Evolutionary conservation across 1,284 basidiomycete genomes (phyloP).

Genomic region (Leccinum solheimii): DNA sequence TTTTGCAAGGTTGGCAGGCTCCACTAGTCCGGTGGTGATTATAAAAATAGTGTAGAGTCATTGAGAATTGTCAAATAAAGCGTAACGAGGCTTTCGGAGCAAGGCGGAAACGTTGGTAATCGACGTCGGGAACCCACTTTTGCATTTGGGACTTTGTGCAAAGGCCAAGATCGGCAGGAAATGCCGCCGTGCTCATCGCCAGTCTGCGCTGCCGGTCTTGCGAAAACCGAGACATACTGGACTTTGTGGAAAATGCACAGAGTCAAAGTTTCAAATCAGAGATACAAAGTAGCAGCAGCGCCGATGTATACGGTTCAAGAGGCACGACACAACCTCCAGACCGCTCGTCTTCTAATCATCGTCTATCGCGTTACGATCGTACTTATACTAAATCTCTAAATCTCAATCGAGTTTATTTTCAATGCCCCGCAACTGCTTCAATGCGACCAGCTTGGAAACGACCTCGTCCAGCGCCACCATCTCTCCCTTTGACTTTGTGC

Average conservation of each 20-base stretch:
- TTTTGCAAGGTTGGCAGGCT: not conserved
- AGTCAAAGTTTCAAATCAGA: too few species aligned
- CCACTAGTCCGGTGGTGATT: not conserved
- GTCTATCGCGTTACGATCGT: conserved; percentile 4
- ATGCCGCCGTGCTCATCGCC: too few species aligned
- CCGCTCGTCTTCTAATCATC: not conserved
- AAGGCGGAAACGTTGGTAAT: too few species aligned
- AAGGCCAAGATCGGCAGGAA: too few species aligned
- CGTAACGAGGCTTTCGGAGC: too few species aligned
- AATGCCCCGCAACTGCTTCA: conserved; percentile 65
- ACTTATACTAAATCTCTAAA: conserved; percentile 15
- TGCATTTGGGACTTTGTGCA: not conserved
- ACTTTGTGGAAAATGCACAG: not conserved
- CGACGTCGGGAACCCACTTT: not conserved
- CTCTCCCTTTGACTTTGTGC: conserved; percentile 73
- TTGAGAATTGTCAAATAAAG: not conserved
- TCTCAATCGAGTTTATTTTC: conserved; percentile 51
- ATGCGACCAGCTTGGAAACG: conserved; percentile 57
- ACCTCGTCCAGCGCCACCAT: conserved; percentile 70
- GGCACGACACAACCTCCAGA: not conserved
- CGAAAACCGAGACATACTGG: too few species aligned
- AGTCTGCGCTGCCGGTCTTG: too few species aligned
- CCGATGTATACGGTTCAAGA: not conserved
- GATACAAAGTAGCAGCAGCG: not conserved
- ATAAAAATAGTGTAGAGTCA: not conserved